Conservation (phyloP, 2,329 filamentous ascomycete genomes). For the Cercospora zeae-maydis region DNA sequence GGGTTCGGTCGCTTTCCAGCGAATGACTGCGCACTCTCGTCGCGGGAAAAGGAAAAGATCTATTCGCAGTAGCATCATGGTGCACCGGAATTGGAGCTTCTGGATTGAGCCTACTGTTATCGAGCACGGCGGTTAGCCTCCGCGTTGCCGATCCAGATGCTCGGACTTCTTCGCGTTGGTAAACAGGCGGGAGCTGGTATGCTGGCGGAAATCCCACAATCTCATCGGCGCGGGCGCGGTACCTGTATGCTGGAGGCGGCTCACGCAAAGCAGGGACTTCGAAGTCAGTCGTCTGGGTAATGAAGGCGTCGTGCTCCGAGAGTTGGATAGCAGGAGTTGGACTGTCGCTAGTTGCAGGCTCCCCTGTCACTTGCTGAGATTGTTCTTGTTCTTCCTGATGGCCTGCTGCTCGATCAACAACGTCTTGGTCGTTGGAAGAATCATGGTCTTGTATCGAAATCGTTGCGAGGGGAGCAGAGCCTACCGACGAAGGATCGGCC, state of each 20-base stretch:
- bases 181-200: not conserved
- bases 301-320: not conserved
- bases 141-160: not conserved
- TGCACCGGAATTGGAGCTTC: too few relatives aligned
- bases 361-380: too few relatives aligned
- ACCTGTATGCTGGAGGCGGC: not conserved
- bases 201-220: not conserved
- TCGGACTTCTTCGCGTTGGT: not conserved
- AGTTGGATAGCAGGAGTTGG: too few relatives aligned
- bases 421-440: too few relatives aligned
- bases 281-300: not conserved
- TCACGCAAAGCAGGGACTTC: not conserved
- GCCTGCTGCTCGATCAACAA: too few relatives aligned
- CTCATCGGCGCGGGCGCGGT: not conserved
- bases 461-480: not conserved
- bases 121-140: not conserved
- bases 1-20: not conserved
- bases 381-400: too few relatives aligned
- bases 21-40: not conserved
- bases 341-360: too few relatives aligned
- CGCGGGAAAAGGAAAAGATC: not conserved
- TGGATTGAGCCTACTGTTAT: too few relatives aligned
- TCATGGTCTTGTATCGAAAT: too few relatives aligned
- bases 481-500: not conserved
- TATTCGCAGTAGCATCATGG: not conserved